Percentiles rank a stretch among this genome's conserved stretches.
These are phyloP conservation scores for Taphrina deformans DNA, from an alignment of 1,139 yeast genomes.

Conservation along the genomic window DNA sequence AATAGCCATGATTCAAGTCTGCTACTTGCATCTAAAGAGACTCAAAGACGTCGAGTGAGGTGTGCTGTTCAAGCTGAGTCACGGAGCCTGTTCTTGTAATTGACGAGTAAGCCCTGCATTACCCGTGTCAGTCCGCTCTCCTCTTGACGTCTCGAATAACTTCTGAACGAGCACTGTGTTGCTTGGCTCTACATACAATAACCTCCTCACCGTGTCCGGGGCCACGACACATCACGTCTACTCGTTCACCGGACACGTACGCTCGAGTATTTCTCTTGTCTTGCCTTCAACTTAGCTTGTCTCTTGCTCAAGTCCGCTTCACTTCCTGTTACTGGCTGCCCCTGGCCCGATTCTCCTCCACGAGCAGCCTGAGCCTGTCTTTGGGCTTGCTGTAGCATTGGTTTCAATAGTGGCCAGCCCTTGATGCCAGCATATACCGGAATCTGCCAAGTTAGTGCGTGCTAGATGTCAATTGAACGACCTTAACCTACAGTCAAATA, in stretches of 20 bases:
- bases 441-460: neutral
- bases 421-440: constrained; percentile 23
- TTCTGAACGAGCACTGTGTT: too few species aligned
- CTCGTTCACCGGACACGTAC: constrained; percentile 15
- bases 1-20: too few species aligned
- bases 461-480: neutral
- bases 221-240: too few species aligned
- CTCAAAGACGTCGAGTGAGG: too few species aligned
- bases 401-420: constrained; percentile 24
- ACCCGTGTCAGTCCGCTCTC: too few species aligned
- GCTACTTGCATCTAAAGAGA: too few species aligned
- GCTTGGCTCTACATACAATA: too few species aligned
- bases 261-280: constrained; percentile 23
- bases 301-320: constrained; percentile 23
- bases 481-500: constrained; percentile 10
- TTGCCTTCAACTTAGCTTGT: constrained; percentile 25
- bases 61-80: too few species aligned
- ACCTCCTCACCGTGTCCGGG: too few species aligned
- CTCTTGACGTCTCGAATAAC: too few species aligned
- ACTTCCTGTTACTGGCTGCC: neutral
- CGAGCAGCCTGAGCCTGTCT: constrained; percentile 8
- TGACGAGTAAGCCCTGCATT: too few species aligned
- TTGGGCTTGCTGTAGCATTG: constrained; percentile 24
- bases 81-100: too few species aligned
- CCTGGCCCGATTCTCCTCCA: neutral